Evolutionary conservation across 805 yeast species (phyloP).

Genomic region (Priceomyces carsonii): DNA sequence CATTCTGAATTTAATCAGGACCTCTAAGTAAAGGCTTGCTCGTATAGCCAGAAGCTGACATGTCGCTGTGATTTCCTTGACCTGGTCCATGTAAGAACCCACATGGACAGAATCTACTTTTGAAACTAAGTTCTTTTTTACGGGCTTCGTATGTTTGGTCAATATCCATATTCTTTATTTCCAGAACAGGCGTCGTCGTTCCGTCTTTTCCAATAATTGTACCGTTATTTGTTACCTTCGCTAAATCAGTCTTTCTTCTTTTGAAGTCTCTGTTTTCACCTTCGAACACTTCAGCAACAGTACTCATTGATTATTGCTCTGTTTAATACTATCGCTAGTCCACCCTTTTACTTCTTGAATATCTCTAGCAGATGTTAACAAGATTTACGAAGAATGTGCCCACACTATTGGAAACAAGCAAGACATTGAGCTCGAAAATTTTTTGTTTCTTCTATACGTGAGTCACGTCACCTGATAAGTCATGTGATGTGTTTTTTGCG

Average conservation of each 20-base stretch:
- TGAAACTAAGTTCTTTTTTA: neutral
- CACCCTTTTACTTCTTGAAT: no score
- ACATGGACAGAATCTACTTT: constrained; percentile 22
- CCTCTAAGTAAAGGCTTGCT: constrained; percentile 23
- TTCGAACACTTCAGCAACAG: neutral
- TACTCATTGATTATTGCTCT: no score
- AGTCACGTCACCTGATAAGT: no score
- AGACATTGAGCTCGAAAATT: no score
- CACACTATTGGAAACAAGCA: no score
- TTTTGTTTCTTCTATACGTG: no score
- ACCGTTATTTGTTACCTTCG: constrained; percentile 1
- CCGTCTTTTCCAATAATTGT: constrained; percentile 4
- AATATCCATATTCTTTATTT: constrained; percentile 1
- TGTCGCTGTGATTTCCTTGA: constrained; percentile 24
- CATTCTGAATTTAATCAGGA: constrained; percentile 22
- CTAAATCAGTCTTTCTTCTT: constrained; percentile 7
- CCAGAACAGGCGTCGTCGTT: constrained; percentile 7
- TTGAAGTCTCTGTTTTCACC: constrained; percentile 4
- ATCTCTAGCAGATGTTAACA: no score
- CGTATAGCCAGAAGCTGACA: constrained; percentile 24
- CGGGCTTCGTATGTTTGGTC: constrained; percentile 1
- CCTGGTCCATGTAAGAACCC: constrained; percentile 31
- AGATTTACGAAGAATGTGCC: no score
- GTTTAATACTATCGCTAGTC: no score
- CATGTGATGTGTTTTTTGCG: no score